phyloP scores from a whole-genome alignment of 441 rosid genomes.

The Viola pubescens region DNA sequence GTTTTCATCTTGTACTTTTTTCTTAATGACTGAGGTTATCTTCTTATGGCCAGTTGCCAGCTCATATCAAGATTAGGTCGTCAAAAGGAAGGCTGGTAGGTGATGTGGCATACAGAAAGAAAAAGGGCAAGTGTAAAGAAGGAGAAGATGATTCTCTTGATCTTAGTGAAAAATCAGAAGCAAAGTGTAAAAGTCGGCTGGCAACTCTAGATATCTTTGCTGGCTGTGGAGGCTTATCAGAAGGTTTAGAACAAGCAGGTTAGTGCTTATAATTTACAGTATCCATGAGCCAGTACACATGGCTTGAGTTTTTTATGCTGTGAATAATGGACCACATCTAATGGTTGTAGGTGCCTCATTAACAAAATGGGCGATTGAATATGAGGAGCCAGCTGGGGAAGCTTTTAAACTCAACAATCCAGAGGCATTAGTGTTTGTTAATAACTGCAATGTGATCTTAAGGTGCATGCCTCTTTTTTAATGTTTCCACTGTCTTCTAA shows the following conservation, averaged over 20 bases:
- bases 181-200: constrained; percentile 29
- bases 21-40: not conserved
- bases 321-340: not conserved
- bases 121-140: constrained; percentile 71
- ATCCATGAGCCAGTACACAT: not conserved
- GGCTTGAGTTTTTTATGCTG: not conserved
- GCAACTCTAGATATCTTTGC: constrained; percentile 86
- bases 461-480: constrained; percentile 30
- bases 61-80: constrained; percentile 42
- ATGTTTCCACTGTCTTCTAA: too few relatives aligned
- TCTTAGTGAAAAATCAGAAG: constrained; percentile 31
- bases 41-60: constrained; percentile 47
- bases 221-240: constrained; percentile 94
- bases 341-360: constrained; percentile 47
- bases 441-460: constrained; percentile 88
- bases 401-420: constrained; percentile 85
- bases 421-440: constrained; percentile 52
- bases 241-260: constrained; percentile 71
- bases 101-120: constrained; percentile 56
- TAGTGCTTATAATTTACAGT: constrained; percentile 2
- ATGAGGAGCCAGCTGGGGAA: constrained; percentile 86
- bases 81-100: constrained; percentile 33
- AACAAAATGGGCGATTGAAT: constrained; percentile 94
- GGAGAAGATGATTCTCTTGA: constrained; percentile 35
- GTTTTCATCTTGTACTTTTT: too few relatives aligned